A percentile compares a stretch with the other conserved stretches of the same genome.
phyloP scores from a whole-genome alignment of 1,284 basidiomycete species.

The Leccinum solheimii region DNA sequence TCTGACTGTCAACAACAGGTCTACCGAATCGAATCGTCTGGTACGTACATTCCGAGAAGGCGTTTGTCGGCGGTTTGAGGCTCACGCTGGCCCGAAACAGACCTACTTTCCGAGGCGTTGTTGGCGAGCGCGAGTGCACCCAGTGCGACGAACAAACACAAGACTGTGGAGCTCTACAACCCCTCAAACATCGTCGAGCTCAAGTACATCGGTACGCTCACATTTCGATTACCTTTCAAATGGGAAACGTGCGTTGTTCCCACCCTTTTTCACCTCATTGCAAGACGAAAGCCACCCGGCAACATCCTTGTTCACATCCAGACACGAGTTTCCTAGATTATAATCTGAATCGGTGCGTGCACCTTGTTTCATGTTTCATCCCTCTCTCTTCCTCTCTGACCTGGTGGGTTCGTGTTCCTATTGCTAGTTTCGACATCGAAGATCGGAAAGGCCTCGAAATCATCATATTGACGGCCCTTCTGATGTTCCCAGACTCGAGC shows the following conservation, averaged over 20 bases:
- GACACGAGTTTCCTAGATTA: conserved; percentile 86
- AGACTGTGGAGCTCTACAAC: conserved; percentile 73
- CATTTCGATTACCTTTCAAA: conserved; percentile 75
- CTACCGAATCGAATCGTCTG: conserved; percentile 66
- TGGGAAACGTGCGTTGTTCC: conserved; percentile 73
- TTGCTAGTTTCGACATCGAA: conserved; percentile 68
- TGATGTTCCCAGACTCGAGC: conserved; percentile 75
- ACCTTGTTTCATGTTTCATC: not conserved
- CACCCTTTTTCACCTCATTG: not conserved
- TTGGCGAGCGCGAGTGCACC: conserved; percentile 66
- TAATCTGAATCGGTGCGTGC: conserved; percentile 65
- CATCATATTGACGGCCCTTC: conserved; percentile 68
- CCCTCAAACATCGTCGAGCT: conserved; percentile 70
- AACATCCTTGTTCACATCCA: conserved; percentile 28
- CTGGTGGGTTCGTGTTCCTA: not conserved
- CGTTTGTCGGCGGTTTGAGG: not conserved
- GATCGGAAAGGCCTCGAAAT: conserved; percentile 85
- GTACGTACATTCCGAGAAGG: conserved; percentile 39
- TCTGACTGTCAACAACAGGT: conserved; percentile 35
- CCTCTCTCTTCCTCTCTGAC: not conserved
- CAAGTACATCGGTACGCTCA: conserved; percentile 69
- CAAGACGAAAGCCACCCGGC: not conserved
- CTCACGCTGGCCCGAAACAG: conserved; percentile 36
- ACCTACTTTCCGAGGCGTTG: conserved; percentile 65
- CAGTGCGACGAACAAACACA: conserved; percentile 64